These are phyloP conservation scores for Amanita molliuscula DNA, from an alignment of 768 basidiomycete genomes.

Conservation along the genomic window DNA sequence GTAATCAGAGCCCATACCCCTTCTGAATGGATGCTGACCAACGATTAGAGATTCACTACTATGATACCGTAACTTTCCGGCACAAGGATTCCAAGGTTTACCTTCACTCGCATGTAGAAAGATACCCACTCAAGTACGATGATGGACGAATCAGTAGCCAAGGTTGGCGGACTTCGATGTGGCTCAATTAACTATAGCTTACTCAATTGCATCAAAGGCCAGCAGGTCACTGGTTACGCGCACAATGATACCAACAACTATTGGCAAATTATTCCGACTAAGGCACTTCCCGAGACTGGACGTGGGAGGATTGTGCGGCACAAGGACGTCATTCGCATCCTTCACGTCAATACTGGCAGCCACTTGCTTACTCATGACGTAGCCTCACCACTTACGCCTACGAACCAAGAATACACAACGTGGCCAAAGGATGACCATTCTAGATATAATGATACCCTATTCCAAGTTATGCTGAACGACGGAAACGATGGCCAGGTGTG, in stretches of 20 bases:
- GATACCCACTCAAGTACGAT: conserved; percentile 88
- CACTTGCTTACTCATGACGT: conserved; percentile 93
- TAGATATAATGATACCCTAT: conserved; percentile 83
- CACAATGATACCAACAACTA: conserved; percentile 92
- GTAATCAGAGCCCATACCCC: conserved; percentile 26
- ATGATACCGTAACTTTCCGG: conserved; percentile 75
- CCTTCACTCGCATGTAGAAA: conserved; percentile 87
- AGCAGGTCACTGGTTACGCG: conserved; percentile 93
- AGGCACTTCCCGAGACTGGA: conserved; percentile 87
- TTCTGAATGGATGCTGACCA: not conserved
- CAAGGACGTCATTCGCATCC: conserved; percentile 78
- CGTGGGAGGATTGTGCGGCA: conserved; percentile 89
- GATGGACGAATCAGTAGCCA: conserved; percentile 94
- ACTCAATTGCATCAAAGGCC: conserved; percentile 38
- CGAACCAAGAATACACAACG: conserved; percentile 98
- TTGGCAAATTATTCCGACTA: conserved; percentile 94
- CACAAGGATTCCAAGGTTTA: conserved; percentile 93
- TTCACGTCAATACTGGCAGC: conserved; percentile 79
- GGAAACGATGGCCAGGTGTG: conserved; percentile 71
- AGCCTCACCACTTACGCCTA: conserved; percentile 92
- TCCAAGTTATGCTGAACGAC: conserved; percentile 65
- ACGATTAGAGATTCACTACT: conserved; percentile 83
- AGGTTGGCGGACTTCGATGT: conserved; percentile 32
- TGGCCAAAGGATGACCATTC: conserved; percentile 70
- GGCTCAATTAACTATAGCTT: not conserved